These are phyloP conservation scores for Vicia sativa DNA, from an alignment of 306 rosid genomes.

Conservation along the genomic window DNA sequence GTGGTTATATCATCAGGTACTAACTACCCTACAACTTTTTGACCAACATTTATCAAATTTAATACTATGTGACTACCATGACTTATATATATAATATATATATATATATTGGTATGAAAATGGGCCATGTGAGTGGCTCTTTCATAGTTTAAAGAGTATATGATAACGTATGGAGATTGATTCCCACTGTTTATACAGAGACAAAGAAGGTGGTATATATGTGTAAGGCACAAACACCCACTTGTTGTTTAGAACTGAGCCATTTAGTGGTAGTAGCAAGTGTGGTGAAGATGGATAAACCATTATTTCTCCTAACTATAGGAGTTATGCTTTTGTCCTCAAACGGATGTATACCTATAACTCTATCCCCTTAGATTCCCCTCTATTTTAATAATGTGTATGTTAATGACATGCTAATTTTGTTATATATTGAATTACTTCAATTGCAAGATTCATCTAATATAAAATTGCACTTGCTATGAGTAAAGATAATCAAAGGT, in stretches of 20 bases:
- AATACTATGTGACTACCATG: constrained; percentile 2
- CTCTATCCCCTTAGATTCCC: constrained; percentile 17
- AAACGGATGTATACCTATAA: constrained; percentile 37
- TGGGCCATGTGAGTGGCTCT: constrained; percentile 57
- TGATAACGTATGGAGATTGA: constrained; percentile 46
- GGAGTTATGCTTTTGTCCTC: constrained; percentile 40
- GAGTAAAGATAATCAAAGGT: no score
- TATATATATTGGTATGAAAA: neutral
- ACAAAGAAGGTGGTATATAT: constrained; percentile 39
- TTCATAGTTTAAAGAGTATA: constrained; percentile 37
- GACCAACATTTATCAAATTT: constrained; percentile 37
- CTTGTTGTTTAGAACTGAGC: constrained; percentile 39
- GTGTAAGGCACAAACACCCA: constrained; percentile 40
- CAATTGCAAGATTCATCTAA: neutral
- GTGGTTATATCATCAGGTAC: constrained; percentile 25
- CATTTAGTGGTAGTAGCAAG: constrained; percentile 26
- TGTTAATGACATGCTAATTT: constrained; percentile 26
- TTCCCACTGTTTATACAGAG: constrained; percentile 43
- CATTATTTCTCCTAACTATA: constrained; percentile 28
- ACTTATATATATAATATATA: no score
- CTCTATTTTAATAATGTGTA: constrained; percentile 3
- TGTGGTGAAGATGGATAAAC: constrained; percentile 38
- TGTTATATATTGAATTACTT: constrained; percentile 33
- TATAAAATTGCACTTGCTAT: neutral
- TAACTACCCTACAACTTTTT: constrained; percentile 35